These are phyloP conservation scores for Pseudonitzschia multiseries DNA, from an alignment of 108 stramenopile genomes.

Conservation along the genomic window DNA sequence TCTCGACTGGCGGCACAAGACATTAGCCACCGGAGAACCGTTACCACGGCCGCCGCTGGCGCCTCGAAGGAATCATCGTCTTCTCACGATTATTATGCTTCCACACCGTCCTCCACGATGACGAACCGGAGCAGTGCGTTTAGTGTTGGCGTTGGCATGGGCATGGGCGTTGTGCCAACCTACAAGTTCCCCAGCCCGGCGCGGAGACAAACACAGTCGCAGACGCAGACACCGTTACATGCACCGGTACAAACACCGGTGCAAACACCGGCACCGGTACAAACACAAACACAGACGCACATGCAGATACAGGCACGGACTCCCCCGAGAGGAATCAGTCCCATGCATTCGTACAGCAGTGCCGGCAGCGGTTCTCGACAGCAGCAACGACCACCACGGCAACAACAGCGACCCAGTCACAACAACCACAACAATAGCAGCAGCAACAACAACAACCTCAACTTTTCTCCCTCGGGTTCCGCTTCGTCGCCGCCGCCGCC, in stretches of 20 bases:
- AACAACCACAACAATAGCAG: no score
- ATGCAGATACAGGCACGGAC: no score
- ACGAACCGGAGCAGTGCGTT: neutral
- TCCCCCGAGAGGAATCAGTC: conserved; percentile 27
- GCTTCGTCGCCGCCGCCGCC: neutral
- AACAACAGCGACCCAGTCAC: neutral
- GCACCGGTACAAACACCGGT: no score
- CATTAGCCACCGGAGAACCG: conserved; percentile 28
- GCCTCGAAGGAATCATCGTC: no score
- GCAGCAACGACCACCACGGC: neutral
- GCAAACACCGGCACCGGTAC: conserved; percentile 10
- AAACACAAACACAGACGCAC: neutral
- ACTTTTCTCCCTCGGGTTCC: neutral
- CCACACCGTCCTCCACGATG: neutral
- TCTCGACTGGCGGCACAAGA: conserved; percentile 18
- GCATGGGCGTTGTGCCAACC: conserved; percentile 18
- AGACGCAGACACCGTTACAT: no score
- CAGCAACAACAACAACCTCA: no score
- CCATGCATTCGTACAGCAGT: conserved; percentile 26
- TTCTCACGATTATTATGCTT: conserved; percentile 2
- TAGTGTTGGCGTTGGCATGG: neutral
- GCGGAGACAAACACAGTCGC: neutral
- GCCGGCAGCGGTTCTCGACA: conserved; percentile 14
- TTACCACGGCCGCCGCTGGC: no score
- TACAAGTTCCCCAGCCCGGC: conserved; percentile 27